phyloP scores from a whole-genome alignment of 139 green algal genomes.

The Chlamydomonas sp. region DNA sequence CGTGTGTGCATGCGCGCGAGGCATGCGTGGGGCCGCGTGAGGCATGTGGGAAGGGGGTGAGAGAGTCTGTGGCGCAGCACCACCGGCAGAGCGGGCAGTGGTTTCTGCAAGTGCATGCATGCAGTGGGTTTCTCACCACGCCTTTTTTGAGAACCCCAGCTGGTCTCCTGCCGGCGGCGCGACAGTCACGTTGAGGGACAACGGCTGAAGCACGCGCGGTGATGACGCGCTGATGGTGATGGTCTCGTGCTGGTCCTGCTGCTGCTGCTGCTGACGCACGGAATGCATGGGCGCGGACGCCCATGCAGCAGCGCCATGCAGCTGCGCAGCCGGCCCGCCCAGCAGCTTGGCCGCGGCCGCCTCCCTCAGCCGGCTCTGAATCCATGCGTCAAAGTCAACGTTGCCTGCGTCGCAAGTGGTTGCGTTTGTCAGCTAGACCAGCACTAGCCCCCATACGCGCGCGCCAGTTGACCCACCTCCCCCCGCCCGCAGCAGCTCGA shows the following conservation, averaged over 20 bases:
- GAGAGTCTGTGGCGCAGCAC: too few relatives aligned
- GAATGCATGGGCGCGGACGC: not conserved
- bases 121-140: too few relatives aligned
- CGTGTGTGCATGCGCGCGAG: too few relatives aligned
- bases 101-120: too few relatives aligned
- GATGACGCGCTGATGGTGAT: not conserved
- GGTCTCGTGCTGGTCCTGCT: not conserved
- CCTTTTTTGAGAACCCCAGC: too few relatives aligned
- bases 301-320: not conserved
- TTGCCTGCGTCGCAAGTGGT: not conserved
- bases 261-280: not conserved
- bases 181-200: not conserved
- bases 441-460: too few relatives aligned
- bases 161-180: too few relatives aligned
- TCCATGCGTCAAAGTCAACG: constrained; percentile 11
- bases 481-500: not conserved
- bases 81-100: too few relatives aligned
- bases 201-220: not conserved
- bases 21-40: too few relatives aligned
- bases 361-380: not conserved
- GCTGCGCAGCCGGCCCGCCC: not conserved
- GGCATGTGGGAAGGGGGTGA: too few relatives aligned
- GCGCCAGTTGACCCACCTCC: not conserved
- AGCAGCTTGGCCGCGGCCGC: not conserved
- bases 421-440: too few relatives aligned